These are phyloP conservation scores for Aspergillus clavatus DNA, from an alignment of 2,329 filamentous ascomycete genomes.

Conservation along the genomic window DNA sequence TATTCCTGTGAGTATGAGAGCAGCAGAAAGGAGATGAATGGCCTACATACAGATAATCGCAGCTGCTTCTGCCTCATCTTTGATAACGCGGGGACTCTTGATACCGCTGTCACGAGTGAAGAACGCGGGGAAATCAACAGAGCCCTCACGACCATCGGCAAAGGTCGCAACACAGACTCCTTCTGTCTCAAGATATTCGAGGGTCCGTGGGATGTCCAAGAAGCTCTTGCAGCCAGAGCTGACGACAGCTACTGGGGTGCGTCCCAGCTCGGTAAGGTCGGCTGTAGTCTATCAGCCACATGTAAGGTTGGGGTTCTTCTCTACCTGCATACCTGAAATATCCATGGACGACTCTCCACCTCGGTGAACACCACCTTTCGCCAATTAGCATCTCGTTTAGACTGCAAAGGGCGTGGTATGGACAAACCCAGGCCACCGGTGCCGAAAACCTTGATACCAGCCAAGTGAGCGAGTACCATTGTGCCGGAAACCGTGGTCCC, in stretches of 20 bases:
- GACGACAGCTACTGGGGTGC: constrained; percentile 82
- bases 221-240: constrained; percentile 94
- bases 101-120: constrained; percentile 84
- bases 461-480: constrained; percentile 80
- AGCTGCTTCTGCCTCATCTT: constrained; percentile 75
- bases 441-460: constrained; percentile 87
- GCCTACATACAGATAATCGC: constrained; percentile 67
- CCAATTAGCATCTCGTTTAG: constrained; percentile 12
- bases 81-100: constrained; percentile 69
- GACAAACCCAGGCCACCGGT: constrained; percentile 72
- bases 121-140: constrained; percentile 86
- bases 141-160: constrained; percentile 67
- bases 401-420: too few relatives aligned
- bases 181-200: constrained; percentile 72
- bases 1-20: constrained; percentile 2
- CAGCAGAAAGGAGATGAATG: background rate
- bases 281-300: constrained; percentile 43
- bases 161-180: constrained; percentile 82
- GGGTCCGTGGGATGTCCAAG: constrained; percentile 80
- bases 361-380: constrained; percentile 75
- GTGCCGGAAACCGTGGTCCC: constrained; percentile 93
- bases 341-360: constrained; percentile 85
- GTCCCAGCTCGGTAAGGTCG: constrained; percentile 87
- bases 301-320: background rate
- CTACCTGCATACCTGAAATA: constrained; percentile 56